Base-by-base conservation (phyloP, 805 yeast genomes). In the Hanseniaspora meyeri region DNA sequence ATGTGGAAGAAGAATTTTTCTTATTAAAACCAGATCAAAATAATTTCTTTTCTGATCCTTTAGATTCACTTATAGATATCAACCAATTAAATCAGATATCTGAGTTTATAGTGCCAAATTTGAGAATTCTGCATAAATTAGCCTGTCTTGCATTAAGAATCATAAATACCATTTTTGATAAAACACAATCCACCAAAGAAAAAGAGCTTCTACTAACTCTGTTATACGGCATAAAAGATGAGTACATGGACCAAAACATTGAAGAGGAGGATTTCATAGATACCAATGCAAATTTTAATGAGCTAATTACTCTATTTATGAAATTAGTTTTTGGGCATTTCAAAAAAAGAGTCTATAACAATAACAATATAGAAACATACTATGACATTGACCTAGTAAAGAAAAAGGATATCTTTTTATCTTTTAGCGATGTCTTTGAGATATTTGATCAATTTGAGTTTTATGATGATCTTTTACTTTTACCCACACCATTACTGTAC, bases 141-240 rank as follows among this genome's bases (percentile, higher is more conserved):
- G 46, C 57, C 8, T 37, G 48, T 6, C 16, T 53, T 4, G 24
- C 57, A 4, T 12, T 53, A 20, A 45, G 57, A 32, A 53, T 53
- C n/a, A 53, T 53, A 34, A 53, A 53, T 12, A 12, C 40, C 8
- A 53, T 53, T 38, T 53, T 53, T 32, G 43, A 40, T 39, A 53
- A 37, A 20, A 38, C 40, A 1, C 57, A 53, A 24, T 34, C 51
- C 17, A 32, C 40, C 2, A 46, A 42, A 17, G 57, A 53, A 20
- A 53, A 53, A 34, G 51, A 53, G 39, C 2, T 36, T 4, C 27
- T 53, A 20, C 27, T 53, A 31, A 46, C 40, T 31, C 40, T 53
- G n/a, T 47, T 53, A 38, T 53, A 53, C 38, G 57, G 57, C 10
- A 53, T 45, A 20, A 45, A 53, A 40, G 51, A 45, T 29, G 51